Base-by-base conservation (phyloP, 371 early-diverging fungal genomes). In the Nosema bombycis region DNA sequence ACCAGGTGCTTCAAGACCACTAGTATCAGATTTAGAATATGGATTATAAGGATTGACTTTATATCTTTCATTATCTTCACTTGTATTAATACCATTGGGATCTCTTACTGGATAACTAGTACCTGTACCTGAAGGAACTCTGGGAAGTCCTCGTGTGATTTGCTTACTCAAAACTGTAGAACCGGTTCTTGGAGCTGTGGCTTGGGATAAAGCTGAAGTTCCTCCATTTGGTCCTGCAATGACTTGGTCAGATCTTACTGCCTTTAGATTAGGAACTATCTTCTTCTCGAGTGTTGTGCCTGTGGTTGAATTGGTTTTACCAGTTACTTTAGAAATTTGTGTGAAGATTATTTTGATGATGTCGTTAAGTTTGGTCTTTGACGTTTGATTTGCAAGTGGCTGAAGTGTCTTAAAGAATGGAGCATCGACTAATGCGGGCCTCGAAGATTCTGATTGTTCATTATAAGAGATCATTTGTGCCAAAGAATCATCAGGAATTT, bases 201-300 rank as follows among this genome's bases (percentile, higher is more conserved):
- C 60, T 2, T 33, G 15, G 21, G 28, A 33, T 23, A 6, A 1
- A n/a, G 12, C 33, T 24, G 28, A 24, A 26, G 67, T 57, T 24
- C 37, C 34, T 28, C 70, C 46, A 28, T 60, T 69, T 14, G 69
- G 69, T 32, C 32, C 60, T 29, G 24, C 57, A 28, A 29, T 36
- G 28, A 32, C 58, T 29, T 56, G 23, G 3, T n/a, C n/a, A 21
- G 29, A 57, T 36, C 57, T 56, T n/a, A 75, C 33, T 54, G 28
- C 54, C 56, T 66, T 75, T 2, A 75, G 61, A 62, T 75, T 75
- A 21, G 76, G 76, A 37, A 75, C 61, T 29, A 64, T n/a, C 28
- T 56, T 33, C 26, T 66, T 30, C 24, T 69, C 69, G 28, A 76
- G 29, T 55, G 67, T 28, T 24, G 28, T 54, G n/a, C 61, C 32